These are phyloP conservation scores for Penstemon davidsonii DNA, from an alignment of 257 asterid genomes.

Conservation along the genomic window DNA sequence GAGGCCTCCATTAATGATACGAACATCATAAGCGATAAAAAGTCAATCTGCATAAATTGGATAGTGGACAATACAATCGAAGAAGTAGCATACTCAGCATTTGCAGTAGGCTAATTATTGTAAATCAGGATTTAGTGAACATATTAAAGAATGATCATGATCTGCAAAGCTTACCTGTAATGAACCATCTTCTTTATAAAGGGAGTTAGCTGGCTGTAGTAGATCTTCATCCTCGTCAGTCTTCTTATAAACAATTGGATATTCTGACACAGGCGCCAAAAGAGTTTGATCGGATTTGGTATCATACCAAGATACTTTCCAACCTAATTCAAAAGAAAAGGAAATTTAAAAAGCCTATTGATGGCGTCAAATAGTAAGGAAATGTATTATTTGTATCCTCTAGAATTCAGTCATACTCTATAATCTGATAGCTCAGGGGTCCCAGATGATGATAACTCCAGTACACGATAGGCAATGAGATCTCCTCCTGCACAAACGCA, in stretches of 20 bases:
- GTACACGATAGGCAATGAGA: constrained; percentile 71
- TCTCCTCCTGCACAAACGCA: constrained; percentile 68
- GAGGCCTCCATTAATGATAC: constrained; percentile 39
- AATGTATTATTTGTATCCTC: constrained; percentile 9
- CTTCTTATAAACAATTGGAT: constrained; percentile 49
- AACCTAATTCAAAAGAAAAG: constrained; percentile 51
- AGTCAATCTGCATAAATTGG: constrained; percentile 60
- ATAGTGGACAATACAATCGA: constrained; percentile 14
- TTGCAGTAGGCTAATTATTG: not conserved
- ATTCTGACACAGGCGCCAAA: constrained; percentile 63
- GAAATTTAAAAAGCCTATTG: constrained; percentile 11
- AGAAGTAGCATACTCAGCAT: not conserved
- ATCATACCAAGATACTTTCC: constrained; percentile 64
- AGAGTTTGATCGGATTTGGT: constrained; percentile 44
- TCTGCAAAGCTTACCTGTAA: constrained; percentile 60
- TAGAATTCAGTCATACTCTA: constrained; percentile 54
- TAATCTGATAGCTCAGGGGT: constrained; percentile 77
- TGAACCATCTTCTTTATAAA: constrained; percentile 80
- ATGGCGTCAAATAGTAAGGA: constrained; percentile 5
- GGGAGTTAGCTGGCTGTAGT: constrained; percentile 45
- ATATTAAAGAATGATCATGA: constrained; percentile 9
- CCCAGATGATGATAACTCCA: constrained; percentile 91
- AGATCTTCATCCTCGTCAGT: constrained; percentile 47
- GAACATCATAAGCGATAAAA: constrained; percentile 69
- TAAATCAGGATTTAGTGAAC: constrained; percentile 2